phyloP scores from a whole-genome alignment of 345 rosid species.

The Corchorus olitorius region DNA sequence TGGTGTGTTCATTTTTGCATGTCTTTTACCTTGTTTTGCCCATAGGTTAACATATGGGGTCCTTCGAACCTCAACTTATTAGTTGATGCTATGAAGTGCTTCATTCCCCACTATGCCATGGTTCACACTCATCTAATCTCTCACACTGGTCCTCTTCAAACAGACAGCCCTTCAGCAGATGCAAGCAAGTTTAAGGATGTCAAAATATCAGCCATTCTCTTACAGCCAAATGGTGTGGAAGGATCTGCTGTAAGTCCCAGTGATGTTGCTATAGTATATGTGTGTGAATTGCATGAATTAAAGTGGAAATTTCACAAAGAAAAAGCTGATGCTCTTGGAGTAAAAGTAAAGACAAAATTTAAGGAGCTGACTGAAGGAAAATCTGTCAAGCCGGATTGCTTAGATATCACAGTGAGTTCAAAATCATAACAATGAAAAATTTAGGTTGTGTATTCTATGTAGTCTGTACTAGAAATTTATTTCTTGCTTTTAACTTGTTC shows the following conservation, averaged over 20 bases:
- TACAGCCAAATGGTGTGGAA: too few species aligned
- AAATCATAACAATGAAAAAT: constrained; percentile 13
- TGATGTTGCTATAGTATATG: too few species aligned
- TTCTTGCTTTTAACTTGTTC: neutral
- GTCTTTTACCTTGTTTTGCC: too few species aligned
- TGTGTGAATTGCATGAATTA: too few species aligned
- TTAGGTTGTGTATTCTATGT: neutral
- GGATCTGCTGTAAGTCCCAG: too few species aligned
- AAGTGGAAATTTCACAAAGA: constrained; percentile 1
- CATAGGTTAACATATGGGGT: constrained; percentile 87
- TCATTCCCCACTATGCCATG: constrained; percentile 91
- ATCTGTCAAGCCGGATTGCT: constrained; percentile 71
- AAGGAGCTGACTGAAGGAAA: constrained; percentile 70
- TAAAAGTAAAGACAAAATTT: constrained; percentile 70
- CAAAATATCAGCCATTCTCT: too few species aligned
- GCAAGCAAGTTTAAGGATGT: neutral
- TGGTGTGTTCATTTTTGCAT: too few species aligned
- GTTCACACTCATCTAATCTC: constrained; percentile 70
- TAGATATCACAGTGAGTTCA: constrained; percentile 58
- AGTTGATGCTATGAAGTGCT: constrained; percentile 85
- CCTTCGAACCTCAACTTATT: constrained; percentile 82
- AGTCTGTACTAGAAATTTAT: neutral
- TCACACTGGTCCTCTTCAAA: constrained; percentile 26
- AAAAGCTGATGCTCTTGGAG: constrained; percentile 76
- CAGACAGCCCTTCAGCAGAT: neutral